These are phyloP conservation scores for Neonectria punicea DNA, from an alignment of 2,329 filamentous ascomycete genomes.

Conservation along the genomic window DNA sequence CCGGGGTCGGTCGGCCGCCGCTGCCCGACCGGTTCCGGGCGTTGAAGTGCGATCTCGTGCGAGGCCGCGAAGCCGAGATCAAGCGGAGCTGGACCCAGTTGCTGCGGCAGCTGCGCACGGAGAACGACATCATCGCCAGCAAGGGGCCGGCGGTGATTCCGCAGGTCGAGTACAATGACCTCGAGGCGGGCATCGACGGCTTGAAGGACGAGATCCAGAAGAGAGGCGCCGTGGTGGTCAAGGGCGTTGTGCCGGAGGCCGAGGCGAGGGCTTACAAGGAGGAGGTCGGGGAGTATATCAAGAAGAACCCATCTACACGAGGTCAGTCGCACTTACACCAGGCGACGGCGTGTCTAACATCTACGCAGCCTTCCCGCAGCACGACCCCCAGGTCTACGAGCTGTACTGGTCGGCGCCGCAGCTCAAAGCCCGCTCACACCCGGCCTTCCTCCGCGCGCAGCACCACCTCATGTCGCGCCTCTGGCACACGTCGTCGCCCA, in stretches of 20 bases:
- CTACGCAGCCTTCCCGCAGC: constrained; percentile 68
- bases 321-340: constrained; percentile 46
- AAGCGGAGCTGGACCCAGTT: constrained; percentile 61
- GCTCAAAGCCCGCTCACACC: constrained; percentile 73
- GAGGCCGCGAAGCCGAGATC: constrained; percentile 60
- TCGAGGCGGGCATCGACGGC: constrained; percentile 52
- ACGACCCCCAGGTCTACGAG: constrained; percentile 77
- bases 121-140: constrained; percentile 59
- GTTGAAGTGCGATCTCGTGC: constrained; percentile 64
- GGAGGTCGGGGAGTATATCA: constrained; percentile 72
- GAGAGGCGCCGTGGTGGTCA: constrained; percentile 71
- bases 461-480: constrained; percentile 68
- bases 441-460: constrained; percentile 71
- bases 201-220: constrained; percentile 64
- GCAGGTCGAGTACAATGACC: constrained; percentile 58
- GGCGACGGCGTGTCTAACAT: not conserved
- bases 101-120: constrained; percentile 54
- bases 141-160: constrained; percentile 63
- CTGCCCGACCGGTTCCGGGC: constrained; percentile 66
- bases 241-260: constrained; percentile 70
- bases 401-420: constrained; percentile 80
- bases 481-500: constrained; percentile 66
- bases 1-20: constrained; percentile 55
- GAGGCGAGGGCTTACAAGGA: constrained; percentile 74
- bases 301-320: constrained; percentile 69